Base-by-base conservation (phyloP, 1,284 basidiomycete species). In the Tilletia horrida region DNA sequence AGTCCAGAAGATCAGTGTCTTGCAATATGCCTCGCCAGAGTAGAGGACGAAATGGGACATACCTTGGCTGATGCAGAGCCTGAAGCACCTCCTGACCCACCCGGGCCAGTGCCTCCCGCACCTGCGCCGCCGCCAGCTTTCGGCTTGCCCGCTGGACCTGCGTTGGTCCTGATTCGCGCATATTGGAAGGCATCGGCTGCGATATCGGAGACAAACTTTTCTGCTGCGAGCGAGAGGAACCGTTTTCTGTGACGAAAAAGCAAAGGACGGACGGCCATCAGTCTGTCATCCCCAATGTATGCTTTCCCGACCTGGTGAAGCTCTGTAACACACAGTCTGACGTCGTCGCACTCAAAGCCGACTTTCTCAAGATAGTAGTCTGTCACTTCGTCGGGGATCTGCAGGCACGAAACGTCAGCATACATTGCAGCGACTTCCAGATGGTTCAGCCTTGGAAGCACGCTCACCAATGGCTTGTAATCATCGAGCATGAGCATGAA, bases 331-430 rank as follows among this genome's bases (percentile, higher is more conserved):
- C 47, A 76, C 72, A 81, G 69, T 31, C 80, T 73, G 29, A 75
- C 48, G 29, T 64, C 63, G 44, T 64, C 44, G 45, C 63, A 64
- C 35, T 64, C 63, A 45, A 64, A 45, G 42, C 29, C 64, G 62
- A 50, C 59, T 27, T 45, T 48, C 31, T 64, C 63, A 23, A 64
- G 87, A 83, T 97, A 98, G 83, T 95, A 97, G 79, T 97, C 93
- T 3, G 95, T 96, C 16, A 99, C 93, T 82, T 98, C 93, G 81
- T 95, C 96, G 1, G 96, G 96, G 74, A 99, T 93, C 92, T 96
- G 47, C 35, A 23, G 29, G 64, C n/a, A n/a, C n/a, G n/a, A n/a
- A n/a, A n/a, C n/a, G n/a, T n/a, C n/a, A n/a, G n/a, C n/a, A n/a
- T n/a, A n/a, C n/a, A n/a, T n/a, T n/a, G n/a, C n/a, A 44, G 9